Percentiles rank a stretch among this genome's conserved stretches.
Evolutionary conservation across 2,329 filamentous ascomycete species (phyloP).

Genomic region (Tolypocladium sp.): DNA sequence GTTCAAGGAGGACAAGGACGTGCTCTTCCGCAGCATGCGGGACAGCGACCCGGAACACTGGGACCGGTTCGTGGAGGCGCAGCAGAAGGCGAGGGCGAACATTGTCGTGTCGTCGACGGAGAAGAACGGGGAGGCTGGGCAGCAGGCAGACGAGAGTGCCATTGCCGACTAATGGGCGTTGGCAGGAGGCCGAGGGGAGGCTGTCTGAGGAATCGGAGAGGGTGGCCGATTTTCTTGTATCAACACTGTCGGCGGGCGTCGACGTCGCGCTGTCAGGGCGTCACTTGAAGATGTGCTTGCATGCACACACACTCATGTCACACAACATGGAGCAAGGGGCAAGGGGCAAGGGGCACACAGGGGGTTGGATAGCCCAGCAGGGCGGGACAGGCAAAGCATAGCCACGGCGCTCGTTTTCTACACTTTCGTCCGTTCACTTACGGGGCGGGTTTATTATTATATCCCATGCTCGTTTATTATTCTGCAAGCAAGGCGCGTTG

Average conservation of each 20-base stretch:
- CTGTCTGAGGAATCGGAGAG: no score
- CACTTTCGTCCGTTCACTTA: neutral
- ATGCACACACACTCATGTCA: no score
- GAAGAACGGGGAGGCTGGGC: conserved; percentile 11
- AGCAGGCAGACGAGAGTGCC: conserved; percentile 27
- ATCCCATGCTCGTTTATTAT: neutral
- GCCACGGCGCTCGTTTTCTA: neutral
- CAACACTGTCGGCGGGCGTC: neutral
- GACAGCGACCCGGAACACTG: conserved; percentile 59
- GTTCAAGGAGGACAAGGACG: conserved; percentile 48
- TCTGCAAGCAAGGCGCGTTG: neutral
- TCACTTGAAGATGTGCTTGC: neutral
- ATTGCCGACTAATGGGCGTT: conserved; percentile 24
- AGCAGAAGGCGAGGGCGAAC: conserved; percentile 49
- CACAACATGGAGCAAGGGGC: neutral
- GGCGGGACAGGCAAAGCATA: neutral
- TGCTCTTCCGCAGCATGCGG: conserved; percentile 39
- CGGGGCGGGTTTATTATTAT: neutral
- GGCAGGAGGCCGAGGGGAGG: neutral
- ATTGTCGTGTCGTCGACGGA: conserved; percentile 23
- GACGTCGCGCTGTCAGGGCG: neutral
- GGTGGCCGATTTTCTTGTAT: neutral
- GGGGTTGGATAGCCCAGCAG: neutral
- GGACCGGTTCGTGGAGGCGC: conserved; percentile 52
- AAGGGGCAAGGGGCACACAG: neutral